Percentiles rank a stretch among this genome's conserved stretches.
Evolutionary conservation across 2,329 filamentous ascomycete genomes (phyloP).

Genomic region (Helotiales sp.): DNA sequence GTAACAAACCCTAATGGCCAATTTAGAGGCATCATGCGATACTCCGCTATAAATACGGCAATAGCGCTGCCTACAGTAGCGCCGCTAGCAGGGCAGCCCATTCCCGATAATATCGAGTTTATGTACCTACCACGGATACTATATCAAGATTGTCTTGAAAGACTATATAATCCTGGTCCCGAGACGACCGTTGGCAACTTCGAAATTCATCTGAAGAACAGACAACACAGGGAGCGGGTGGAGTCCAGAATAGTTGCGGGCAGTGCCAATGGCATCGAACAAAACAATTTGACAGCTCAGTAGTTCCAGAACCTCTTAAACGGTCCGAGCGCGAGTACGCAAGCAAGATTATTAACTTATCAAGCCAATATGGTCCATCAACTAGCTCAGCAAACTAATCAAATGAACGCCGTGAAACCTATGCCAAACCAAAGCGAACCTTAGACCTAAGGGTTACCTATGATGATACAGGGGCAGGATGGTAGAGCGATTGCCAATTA

Average conservation of each 20-base stretch:
- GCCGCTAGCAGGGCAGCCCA: conserved; percentile 47
- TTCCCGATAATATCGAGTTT: conserved; percentile 67
- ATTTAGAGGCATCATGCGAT: conserved; percentile 91
- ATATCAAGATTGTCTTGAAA: conserved; percentile 89
- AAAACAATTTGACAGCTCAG: conserved; percentile 68
- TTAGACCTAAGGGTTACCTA: conserved; percentile 73
- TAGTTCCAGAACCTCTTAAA: conserved; percentile 66
- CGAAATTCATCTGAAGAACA: conserved; percentile 87
- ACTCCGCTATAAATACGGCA: conserved; percentile 73
- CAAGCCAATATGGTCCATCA: conserved; percentile 81
- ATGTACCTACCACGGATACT: conserved; percentile 87
- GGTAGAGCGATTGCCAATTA: conserved; percentile 55
- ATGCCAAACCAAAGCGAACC: conserved; percentile 78
- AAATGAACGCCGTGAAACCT: conserved; percentile 20
- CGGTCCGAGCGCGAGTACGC: conserved; percentile 37
- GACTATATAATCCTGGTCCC: conserved; percentile 88
- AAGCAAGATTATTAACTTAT: conserved; percentile 77
- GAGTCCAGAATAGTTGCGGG: conserved; percentile 37
- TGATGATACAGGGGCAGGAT: conserved; percentile 75
- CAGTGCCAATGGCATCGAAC: conserved; percentile 29
- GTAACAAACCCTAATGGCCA: conserved; percentile 73
- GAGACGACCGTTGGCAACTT: conserved; percentile 87
- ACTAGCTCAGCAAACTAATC: conserved; percentile 59
- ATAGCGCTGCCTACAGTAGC: conserved; percentile 64
- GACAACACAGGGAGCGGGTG: conserved; percentile 73